These are phyloP conservation scores for Rosa hybrid DNA, from an alignment of 331 rosid genomes.

Conservation along the genomic window DNA sequence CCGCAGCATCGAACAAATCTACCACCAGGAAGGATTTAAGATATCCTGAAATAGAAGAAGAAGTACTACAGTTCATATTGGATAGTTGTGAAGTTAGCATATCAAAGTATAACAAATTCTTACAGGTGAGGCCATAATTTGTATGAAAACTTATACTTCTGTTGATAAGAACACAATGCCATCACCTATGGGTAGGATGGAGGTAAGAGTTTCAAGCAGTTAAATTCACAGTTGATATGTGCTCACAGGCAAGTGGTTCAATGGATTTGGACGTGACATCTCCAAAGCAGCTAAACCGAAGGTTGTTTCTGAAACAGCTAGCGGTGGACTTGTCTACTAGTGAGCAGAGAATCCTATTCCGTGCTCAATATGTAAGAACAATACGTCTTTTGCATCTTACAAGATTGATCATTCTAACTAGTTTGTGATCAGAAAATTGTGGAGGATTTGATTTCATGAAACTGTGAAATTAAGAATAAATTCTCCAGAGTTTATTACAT, in stretches of 20 bases:
- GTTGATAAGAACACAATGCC: not conserved
- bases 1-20: conserved; percentile 73
- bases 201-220: not conserved
- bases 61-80: conserved; percentile 75
- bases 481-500: not conserved
- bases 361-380: conserved; percentile 83
- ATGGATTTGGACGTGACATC: conserved; percentile 90
- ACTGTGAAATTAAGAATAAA: not conserved
- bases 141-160: not conserved
- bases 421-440: not conserved
- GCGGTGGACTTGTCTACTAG: conserved; percentile 84
- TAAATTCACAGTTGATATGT: not conserved
- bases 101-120: conserved; percentile 79
- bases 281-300: conserved; percentile 86
- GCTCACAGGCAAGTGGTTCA: conserved; percentile 83
- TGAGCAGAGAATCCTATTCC: conserved; percentile 80
- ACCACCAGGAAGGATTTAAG: conserved; percentile 60
- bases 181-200: not conserved
- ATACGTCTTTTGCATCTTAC: not conserved
- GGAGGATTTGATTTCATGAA: not conserved
- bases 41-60: conserved; percentile 84
- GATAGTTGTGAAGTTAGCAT: conserved; percentile 89
- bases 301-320: conserved; percentile 83
- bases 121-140: conserved; percentile 58
- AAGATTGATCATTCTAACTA: not conserved